Evolutionary conservation across 495 filamentous ascomycete species (phyloP), one percentile per base, ranked within the genome.

Genomic region (Trichoderma virens): DNA sequence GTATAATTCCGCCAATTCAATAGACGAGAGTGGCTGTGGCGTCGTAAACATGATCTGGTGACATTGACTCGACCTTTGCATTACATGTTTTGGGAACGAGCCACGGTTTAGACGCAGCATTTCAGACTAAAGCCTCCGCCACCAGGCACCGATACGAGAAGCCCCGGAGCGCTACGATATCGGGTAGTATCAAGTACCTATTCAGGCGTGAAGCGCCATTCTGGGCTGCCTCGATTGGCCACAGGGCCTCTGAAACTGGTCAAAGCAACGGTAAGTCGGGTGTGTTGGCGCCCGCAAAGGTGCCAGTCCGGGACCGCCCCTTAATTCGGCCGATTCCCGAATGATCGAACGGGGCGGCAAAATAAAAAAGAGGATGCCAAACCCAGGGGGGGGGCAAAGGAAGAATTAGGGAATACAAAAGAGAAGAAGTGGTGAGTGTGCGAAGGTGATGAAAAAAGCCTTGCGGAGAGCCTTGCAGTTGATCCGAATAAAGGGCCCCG

Each of bases 401-500:
- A 20, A 20, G n/a, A 45, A 5, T 45, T 45, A 2, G n/a, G 14
- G 41, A 35, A 35, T 6, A 1, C 6, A 35, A 35, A 35, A 6
- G 34, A 13, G 6, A 2, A 35, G 34, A 7, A 7, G 6, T 35
- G 13, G 34, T 35, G 34, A 7, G 34, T 35, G 34, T 35, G 34
- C 13, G 13, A 35, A 13, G 13, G 34, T 0, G 34, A 35, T 35
- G 47, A 28, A 56, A 56, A 56, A 56, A 27, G 47, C 47, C 47
- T 56, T 56, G 47, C 47, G 47, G 47, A 56, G 47, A 56, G 47
- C 47, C 47, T 56, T 56, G 47, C 25, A 28, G 25, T 27, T 56
- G 25, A 56, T 27, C 47, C 25, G 47, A 56, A 28, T 28, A 27
- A 56, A 56, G 47, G 47, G 47, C 2, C 47, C 47, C 20, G 9